Evolutionary conservation across 805 yeast genomes (phyloP), one percentile per base, ranked within the genome.

Genomic region (Ogataea henricii): DNA sequence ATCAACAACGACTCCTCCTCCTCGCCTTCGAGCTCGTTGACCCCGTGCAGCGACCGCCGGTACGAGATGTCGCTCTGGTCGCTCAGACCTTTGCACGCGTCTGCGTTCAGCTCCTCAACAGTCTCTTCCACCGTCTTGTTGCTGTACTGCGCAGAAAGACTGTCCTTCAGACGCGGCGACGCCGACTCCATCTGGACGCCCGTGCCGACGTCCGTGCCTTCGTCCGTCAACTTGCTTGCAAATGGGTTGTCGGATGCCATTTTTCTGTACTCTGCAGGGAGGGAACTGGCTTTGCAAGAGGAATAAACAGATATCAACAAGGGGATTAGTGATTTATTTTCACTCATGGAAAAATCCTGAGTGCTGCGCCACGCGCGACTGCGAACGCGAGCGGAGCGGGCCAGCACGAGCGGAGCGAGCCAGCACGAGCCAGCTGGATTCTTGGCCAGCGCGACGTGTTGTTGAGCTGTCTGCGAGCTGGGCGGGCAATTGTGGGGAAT

Each of bases 21-120:
- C 16, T 89, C 96, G 3, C 73, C 71, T 6, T 72, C 70, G 40
- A 95, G 75, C 59, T 89, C 97, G 66, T 94, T 94, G 32, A 77
- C 55, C 1, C 99, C 99, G 62, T 89, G 85, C 14, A 83, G 71
- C 18, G 82, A 73, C 57, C 92, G 78, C 57, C 98, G 76, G 58
- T 79, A 78, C 14, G 79, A 67, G 17, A 88, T 81, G 49, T 91
- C 98, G 48, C 82, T 90, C 26, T 72, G 71, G 36, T 84, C 81
- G 27, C 77, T 68, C 21, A 94, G 70, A 1, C 99, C 99, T 9
- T 64, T 59, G 1, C 54, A 59, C 3, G 66, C 45, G 55, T 88
- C 81, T 0, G 98, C 85, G 40, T 77, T 77, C 35, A 92, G 72
- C 40, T 81, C 82, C 18, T 62, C 51, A 2, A 78, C 73, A 1